phyloP scores from a whole-genome alignment of 371 early-diverging fungal species.

The Quaeritorhiza haematococci region DNA sequence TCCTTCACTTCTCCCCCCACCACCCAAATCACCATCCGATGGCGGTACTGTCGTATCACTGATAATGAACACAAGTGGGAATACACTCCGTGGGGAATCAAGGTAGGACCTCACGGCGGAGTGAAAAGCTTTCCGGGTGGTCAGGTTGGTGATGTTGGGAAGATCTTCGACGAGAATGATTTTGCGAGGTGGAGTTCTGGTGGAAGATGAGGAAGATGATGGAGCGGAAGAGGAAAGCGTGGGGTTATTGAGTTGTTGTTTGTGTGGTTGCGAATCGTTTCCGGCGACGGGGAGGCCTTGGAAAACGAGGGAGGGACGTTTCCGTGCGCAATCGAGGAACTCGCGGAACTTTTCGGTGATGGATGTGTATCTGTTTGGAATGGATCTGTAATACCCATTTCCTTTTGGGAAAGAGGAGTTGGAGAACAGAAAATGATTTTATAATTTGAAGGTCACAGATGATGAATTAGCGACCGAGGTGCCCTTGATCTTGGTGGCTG shows the following conservation, averaged over 20 bases:
- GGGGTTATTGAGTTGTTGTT: too few relatives aligned
- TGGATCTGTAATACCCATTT: too few relatives aligned
- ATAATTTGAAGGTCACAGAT: neutral
- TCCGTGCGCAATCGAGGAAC: slow-evolving; percentile 32
- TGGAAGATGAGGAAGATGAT: neutral
- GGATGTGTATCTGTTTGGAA: slow-evolving; percentile 11
- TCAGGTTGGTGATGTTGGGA: slow-evolving; percentile 38
- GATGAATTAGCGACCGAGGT: neutral
- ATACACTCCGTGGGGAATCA: slow-evolving; percentile 23
- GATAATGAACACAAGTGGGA: slow-evolving; percentile 44
- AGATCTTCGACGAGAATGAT: slow-evolving; percentile 57
- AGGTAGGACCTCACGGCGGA: slow-evolving; percentile 27
- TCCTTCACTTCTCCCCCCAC: slow-evolving; percentile 9
- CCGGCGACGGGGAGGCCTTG: neutral
- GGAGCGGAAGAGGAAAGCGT: too few relatives aligned
- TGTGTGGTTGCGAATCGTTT: neutral
- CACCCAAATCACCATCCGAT: slow-evolving; percentile 12
- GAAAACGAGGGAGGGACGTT: slow-evolving; percentile 19
- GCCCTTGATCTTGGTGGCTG: neutral
- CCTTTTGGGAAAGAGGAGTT: too few relatives aligned
- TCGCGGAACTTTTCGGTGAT: slow-evolving; percentile 37
- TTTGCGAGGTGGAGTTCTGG: slow-evolving; percentile 14
- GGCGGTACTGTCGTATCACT: slow-evolving; percentile 37
- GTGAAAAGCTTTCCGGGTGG: slow-evolving; percentile 38
- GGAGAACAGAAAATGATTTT: too few relatives aligned